phyloP scores from a whole-genome alignment of 192 early-diverging fungal genomes.

The Linnemannia hyalina region DNA sequence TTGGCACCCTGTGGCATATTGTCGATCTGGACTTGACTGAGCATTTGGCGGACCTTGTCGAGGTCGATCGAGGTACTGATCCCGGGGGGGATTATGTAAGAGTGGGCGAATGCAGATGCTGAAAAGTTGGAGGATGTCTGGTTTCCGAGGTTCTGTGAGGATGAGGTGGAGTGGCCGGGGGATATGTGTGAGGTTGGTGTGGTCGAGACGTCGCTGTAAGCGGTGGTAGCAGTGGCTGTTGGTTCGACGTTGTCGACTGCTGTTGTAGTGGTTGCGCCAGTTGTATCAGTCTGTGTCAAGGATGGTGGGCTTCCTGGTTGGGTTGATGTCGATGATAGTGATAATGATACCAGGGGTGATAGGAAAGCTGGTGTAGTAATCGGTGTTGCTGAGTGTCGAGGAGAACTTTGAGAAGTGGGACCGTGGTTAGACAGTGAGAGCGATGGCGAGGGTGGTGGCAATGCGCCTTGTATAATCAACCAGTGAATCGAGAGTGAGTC shows the following conservation, averaged over 20 bases:
- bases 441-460: slow-evolving; percentile 2
- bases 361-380: no score
- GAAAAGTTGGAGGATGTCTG: neutral
- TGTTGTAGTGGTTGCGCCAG: neutral
- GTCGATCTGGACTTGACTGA: slow-evolving; percentile 30
- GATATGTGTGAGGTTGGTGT: neutral
- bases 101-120: neutral
- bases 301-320: neutral
- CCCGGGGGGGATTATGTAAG: neutral
- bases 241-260: neutral
- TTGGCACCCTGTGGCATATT: slow-evolving; percentile 33
- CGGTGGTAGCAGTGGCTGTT: neutral
- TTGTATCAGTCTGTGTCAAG: neutral
- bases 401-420: neutral
- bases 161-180: neutral
- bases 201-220: neutral
- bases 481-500: slow-evolving; percentile 28
- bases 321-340: neutral
- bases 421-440: no score
- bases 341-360: neutral
- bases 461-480: slow-evolving; percentile 28
- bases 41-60: slow-evolving; percentile 23
- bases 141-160: neutral
- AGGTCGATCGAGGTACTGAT: slow-evolving; percentile 22
- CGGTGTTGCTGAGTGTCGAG: neutral